Evolutionary conservation across 176 grass and related monocot genomes (phyloP).

Genomic region (Musa beccarii): DNA sequence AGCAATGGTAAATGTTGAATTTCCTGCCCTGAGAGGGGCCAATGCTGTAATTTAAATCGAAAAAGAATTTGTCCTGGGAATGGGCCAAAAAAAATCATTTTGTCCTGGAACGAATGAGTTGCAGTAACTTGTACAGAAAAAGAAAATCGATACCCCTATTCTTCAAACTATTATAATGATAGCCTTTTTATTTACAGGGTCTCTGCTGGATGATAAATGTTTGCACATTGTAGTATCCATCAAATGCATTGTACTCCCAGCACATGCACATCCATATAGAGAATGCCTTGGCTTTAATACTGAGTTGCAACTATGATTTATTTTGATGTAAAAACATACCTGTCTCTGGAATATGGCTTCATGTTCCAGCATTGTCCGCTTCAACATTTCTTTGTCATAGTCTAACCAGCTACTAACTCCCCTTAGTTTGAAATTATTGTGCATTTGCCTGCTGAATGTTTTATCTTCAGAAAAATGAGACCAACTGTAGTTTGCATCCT

Average conservation of each 20-base stretch:
- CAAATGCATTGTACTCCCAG: too few species aligned
- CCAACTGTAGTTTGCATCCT: constrained; percentile 30
- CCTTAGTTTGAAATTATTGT: constrained; percentile 30
- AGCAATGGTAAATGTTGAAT: too few species aligned
- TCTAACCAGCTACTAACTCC: constrained; percentile 32
- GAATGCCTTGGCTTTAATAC: background rate
- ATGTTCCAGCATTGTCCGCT: constrained; percentile 75
- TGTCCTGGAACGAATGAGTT: too few species aligned
- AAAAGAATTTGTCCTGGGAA: too few species aligned
- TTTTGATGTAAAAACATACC: constrained; percentile 32
- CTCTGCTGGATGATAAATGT: background rate
- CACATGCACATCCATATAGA: background rate
- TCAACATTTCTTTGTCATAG: constrained; percentile 75
- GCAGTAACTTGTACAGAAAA: too few species aligned
- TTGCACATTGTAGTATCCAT: too few species aligned
- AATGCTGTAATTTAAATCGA: too few species aligned
- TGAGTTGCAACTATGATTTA: background rate
- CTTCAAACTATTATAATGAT: too few species aligned
- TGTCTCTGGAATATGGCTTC: constrained; percentile 80
- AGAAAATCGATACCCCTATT: too few species aligned
- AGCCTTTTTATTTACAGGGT: background rate
- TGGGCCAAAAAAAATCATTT: too few species aligned
- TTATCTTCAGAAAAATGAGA: constrained; percentile 46
- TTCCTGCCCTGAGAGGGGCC: too few species aligned
- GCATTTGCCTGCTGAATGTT: constrained; percentile 28